These are phyloP conservation scores for Psilocybe sp. DNA, from an alignment of 768 basidiomycete genomes.

Conservation along the genomic window DNA sequence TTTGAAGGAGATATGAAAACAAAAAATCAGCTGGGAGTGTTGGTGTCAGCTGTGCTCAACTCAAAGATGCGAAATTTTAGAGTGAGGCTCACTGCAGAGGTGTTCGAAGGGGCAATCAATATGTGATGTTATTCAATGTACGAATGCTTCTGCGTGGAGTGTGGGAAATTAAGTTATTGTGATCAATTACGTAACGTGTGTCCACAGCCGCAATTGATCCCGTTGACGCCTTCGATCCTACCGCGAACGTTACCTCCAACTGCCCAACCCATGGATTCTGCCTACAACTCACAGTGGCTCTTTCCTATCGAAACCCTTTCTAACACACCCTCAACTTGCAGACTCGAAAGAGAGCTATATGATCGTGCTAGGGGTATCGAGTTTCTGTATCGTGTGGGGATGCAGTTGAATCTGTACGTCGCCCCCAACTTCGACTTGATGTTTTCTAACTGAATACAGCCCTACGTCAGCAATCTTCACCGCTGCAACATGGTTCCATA, in stretches of 20 bases:
- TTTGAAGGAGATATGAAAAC: neutral
- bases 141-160: no score
- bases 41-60: neutral
- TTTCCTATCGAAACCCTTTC: conserved; percentile 61
- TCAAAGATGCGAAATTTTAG: neutral
- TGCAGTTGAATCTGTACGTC: conserved; percentile 73
- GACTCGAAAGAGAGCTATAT: conserved; percentile 71
- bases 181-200: no score
- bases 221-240: no score
- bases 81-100: conserved; percentile 1
- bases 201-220: no score
- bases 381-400: conserved; percentile 80
- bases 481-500: conserved; percentile 87
- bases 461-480: conserved; percentile 82
- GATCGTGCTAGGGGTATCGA: conserved; percentile 82
- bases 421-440: conserved; percentile 8
- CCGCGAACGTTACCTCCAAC: no score
- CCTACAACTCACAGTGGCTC: conserved; percentile 58
- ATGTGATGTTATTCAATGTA: no score
- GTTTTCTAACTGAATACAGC: conserved; percentile 33
- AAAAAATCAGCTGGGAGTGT: neutral
- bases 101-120: neutral
- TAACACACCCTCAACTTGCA: conserved; percentile 54
- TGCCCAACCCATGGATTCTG: conserved; percentile 17
- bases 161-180: no score